phyloP scores from a whole-genome alignment of 1,139 yeast genomes.

The Zhuliangozyma blackwelliae region DNA sequence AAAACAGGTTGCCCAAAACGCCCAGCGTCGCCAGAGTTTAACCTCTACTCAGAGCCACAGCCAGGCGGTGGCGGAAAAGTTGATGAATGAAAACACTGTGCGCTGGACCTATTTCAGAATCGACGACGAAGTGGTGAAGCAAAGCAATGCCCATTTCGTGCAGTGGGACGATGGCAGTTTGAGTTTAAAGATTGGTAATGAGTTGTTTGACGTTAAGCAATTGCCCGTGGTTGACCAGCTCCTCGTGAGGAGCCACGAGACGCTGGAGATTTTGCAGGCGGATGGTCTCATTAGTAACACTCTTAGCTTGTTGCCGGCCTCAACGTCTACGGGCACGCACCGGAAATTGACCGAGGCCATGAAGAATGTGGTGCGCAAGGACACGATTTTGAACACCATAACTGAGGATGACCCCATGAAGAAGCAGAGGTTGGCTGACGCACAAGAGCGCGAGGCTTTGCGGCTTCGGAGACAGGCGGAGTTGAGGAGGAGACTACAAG shows the following conservation, averaged over 20 bases:
- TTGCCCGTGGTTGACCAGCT: conserved; percentile 70
- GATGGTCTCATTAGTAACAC: conserved; percentile 46
- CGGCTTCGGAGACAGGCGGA: conserved; percentile 67
- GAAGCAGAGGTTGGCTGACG: conserved; percentile 77
- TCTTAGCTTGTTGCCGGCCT: conserved; percentile 80
- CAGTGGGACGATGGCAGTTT: conserved; percentile 93
- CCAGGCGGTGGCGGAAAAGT: conserved; percentile 45
- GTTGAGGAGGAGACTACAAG: conserved; percentile 47
- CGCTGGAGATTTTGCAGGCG: conserved; percentile 65
- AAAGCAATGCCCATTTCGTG: conserved; percentile 83
- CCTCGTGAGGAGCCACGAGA: conserved; percentile 67
- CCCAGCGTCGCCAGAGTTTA: conserved; percentile 25
- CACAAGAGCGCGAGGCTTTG: conserved; percentile 65
- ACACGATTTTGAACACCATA: conserved; percentile 57
- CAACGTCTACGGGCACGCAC: conserved; percentile 80
- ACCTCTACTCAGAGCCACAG: conserved; percentile 37
- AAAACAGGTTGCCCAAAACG: conserved; percentile 48
- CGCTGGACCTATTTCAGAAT: conserved; percentile 89
- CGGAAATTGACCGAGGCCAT: conserved; percentile 75
- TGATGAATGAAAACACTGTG: conserved; percentile 74
- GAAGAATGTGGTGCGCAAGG: conserved; percentile 58
- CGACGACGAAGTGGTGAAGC: conserved; percentile 63
- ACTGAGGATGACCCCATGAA: conserved; percentile 86
- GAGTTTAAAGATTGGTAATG: conserved; percentile 83
- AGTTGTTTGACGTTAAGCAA: conserved; percentile 73